Conservation (phyloP, 2,329 filamentous ascomycete species). For the Parastagonospora nodorum region DNA sequence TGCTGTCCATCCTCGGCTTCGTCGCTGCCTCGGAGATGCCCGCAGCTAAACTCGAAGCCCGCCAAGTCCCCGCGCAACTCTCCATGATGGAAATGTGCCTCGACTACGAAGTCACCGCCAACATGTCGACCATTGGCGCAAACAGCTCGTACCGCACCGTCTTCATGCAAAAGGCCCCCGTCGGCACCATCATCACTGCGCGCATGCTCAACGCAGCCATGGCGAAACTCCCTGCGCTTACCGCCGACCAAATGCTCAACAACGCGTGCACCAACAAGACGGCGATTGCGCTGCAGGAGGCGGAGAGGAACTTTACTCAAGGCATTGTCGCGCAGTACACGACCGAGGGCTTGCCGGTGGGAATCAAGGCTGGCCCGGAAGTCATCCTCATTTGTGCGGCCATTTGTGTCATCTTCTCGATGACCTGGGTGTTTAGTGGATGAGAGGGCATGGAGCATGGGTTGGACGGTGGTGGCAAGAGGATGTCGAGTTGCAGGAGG, state of each 20-base stretch:
- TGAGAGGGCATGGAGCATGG: constrained; percentile 1
- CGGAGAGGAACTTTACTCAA: constrained; percentile 52
- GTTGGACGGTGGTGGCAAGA: constrained; percentile 2
- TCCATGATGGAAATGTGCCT: constrained; percentile 42
- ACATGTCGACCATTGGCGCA: constrained; percentile 53
- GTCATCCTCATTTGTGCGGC: constrained; percentile 20
- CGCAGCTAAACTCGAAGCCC: constrained; percentile 26
- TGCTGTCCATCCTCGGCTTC: constrained; percentile 31
- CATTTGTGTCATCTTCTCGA: constrained; percentile 21
- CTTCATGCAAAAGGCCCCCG: constrained; percentile 50
- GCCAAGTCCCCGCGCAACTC: constrained; percentile 32
- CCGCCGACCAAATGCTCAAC: constrained; percentile 50
- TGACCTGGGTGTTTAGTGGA: constrained; percentile 31
- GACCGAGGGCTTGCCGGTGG: constrained; percentile 36
- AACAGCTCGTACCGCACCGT: constrained; percentile 56
- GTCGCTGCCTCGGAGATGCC: constrained; percentile 16
- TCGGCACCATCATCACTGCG: constrained; percentile 47
- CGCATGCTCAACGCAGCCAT: constrained; percentile 52
- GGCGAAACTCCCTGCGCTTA: constrained; percentile 47
- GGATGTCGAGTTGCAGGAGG: neutral
- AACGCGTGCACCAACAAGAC: constrained; percentile 54
- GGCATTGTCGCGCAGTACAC: constrained; percentile 48
- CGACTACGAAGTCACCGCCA: constrained; percentile 54
- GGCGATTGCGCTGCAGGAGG: constrained; percentile 51
- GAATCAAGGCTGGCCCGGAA: constrained; percentile 32